These are phyloP conservation scores for Aplosporella prunicola DNA, from an alignment of 2,329 filamentous ascomycete genomes.

Conservation along the genomic window DNA sequence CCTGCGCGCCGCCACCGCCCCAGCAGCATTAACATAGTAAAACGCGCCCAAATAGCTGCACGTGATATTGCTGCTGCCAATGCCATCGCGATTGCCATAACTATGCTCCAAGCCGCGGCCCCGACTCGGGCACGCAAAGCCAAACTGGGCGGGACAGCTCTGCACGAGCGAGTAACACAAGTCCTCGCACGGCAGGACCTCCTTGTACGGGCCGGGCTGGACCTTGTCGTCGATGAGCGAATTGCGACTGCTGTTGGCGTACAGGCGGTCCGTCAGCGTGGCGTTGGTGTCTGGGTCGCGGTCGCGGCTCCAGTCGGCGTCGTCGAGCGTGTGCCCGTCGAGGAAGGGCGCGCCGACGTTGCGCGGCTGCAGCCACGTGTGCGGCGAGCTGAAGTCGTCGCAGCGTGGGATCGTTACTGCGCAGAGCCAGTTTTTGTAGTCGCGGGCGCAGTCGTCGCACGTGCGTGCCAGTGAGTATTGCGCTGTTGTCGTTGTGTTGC, in stretches of 20 bases:
- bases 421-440: constrained; percentile 94
- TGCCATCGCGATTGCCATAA: constrained; percentile 33
- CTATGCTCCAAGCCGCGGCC: constrained; percentile 39
- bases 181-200: constrained; percentile 79
- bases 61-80: constrained; percentile 25
- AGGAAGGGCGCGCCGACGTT: constrained; percentile 62
- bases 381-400: constrained; percentile 61
- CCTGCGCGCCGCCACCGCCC: neutral
- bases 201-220: constrained; percentile 82
- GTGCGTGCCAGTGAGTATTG: constrained; percentile 71
- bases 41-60: constrained; percentile 36
- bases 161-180: constrained; percentile 79
- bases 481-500: constrained; percentile 63
- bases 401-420: constrained; percentile 87
- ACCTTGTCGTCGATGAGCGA: constrained; percentile 61
- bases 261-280: constrained; percentile 23
- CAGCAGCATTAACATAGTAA: constrained; percentile 25
- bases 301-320: constrained; percentile 16
- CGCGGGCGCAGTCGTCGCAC: constrained; percentile 65
- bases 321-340: constrained; percentile 51
- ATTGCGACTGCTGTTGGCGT: constrained; percentile 55
- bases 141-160: constrained; percentile 68
- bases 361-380: constrained; percentile 49
- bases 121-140: constrained; percentile 61
- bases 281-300: constrained; percentile 17